These are phyloP conservation scores for Luffa aegyptiaca DNA, from an alignment of 306 rosid species.

Conservation along the genomic window DNA sequence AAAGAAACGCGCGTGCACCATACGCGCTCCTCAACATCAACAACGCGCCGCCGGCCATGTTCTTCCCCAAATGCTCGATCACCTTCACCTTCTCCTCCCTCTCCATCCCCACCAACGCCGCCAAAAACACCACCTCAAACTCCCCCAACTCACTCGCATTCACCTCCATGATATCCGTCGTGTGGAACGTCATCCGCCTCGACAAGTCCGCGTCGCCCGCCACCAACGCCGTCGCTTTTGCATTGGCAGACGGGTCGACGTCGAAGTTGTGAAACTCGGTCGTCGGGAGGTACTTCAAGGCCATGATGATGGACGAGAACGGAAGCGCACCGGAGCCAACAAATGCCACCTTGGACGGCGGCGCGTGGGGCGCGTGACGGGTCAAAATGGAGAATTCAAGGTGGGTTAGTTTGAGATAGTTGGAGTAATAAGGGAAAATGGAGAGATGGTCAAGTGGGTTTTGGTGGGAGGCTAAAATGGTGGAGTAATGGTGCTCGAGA, in stretches of 20 bases:
- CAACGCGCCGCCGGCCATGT: conserved; percentile 57
- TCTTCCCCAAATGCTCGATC: conserved; percentile 42
- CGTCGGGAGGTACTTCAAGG: conserved; percentile 44
- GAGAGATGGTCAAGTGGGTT: conserved; percentile 48
- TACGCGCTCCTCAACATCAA: conserved; percentile 80
- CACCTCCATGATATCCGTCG: conserved; percentile 47
- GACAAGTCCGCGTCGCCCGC: conserved; percentile 46
- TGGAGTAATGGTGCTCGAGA: conserved; percentile 54
- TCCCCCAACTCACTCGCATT: conserved; percentile 18
- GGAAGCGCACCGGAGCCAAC: conserved; percentile 91
- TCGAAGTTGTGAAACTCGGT: conserved; percentile 72
- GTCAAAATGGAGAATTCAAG: conserved; percentile 55
- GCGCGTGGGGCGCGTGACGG: conserved; percentile 21
- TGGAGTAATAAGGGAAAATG: conserved; percentile 66
- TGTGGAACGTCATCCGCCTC: conserved; percentile 51
- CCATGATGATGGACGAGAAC: conserved; percentile 67
- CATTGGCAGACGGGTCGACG: conserved; percentile 51
- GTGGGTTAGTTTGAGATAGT: conserved; percentile 66
- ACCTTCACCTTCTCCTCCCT: conserved; percentile 38
- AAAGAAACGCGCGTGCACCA: conserved; percentile 76
- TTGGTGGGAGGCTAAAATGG: conserved; percentile 35
- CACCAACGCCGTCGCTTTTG: conserved; percentile 37
- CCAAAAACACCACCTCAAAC: conserved; percentile 61
- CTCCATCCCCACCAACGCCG: conserved; percentile 81
- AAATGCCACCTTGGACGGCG: conserved; percentile 47